phyloP scores from a whole-genome alignment of 148 eudicot genomes.

The Amaranthus hypochondriacus region DNA sequence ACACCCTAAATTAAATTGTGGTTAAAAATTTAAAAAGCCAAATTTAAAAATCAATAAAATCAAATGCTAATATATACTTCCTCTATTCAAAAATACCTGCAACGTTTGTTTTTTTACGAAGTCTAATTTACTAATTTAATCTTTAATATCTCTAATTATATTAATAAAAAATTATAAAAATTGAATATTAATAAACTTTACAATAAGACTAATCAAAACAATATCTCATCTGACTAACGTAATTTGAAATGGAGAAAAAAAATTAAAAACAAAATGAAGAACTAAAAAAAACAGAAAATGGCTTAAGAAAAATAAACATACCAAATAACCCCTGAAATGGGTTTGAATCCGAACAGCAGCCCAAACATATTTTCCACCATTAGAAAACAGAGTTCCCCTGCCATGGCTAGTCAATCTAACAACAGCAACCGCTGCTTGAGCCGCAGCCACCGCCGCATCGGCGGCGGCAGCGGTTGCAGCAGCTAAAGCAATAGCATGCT shows the following conservation, averaged over 20 bases:
- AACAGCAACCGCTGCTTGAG: slow-evolving; percentile 93
- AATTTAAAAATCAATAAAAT: neutral
- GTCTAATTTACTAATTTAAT: too few species aligned
- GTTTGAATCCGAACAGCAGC: slow-evolving; percentile 78
- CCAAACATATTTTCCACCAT: slow-evolving; percentile 41
- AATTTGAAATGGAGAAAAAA: too few species aligned
- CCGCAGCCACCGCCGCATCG: slow-evolving; percentile 89
- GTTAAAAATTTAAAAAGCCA: neutral
- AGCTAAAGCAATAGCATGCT: slow-evolving; percentile 91
- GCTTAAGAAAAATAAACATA: slow-evolving; percentile 20
- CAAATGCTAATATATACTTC: too few species aligned
- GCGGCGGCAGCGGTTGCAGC: slow-evolving; percentile 91
- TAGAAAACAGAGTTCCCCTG: slow-evolving; percentile 34
- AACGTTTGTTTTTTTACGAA: too few species aligned
- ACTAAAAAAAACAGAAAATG: neutral
- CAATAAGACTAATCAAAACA: too few species aligned
- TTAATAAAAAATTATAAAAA: too few species aligned
- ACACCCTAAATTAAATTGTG: too few species aligned
- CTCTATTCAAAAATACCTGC: too few species aligned
- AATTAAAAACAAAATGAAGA: neutral
- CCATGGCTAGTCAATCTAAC: slow-evolving; percentile 71
- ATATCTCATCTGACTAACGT: too few species aligned
- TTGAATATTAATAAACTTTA: too few species aligned
- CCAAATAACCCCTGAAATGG: slow-evolving; percentile 82
- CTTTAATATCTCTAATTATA: too few species aligned